phyloP scores from a whole-genome alignment of 305 asterid genomes.

The Ilex paraguariensis region DNA sequence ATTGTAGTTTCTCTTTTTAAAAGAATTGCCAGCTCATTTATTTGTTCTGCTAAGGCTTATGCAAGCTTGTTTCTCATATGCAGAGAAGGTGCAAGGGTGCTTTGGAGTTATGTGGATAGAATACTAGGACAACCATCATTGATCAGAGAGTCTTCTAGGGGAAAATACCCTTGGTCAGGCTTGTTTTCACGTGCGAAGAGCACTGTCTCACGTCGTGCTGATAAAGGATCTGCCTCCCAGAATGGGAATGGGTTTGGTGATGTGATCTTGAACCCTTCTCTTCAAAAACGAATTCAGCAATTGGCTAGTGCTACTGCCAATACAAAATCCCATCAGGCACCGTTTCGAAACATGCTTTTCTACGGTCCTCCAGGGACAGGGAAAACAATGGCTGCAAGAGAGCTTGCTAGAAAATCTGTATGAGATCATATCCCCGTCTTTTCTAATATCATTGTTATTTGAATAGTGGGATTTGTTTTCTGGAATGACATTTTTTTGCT shows the following conservation, averaged over 20 bases:
- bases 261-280: constrained; percentile 86
- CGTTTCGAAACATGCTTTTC: constrained; percentile 91
- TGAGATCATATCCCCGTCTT: constrained; percentile 18
- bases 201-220: constrained; percentile 36
- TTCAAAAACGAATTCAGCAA: constrained; percentile 79
- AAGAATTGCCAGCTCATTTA: too few species aligned
- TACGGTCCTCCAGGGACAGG: constrained; percentile 99
- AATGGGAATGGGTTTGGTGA: constrained; percentile 74
- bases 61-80: constrained; percentile 24
- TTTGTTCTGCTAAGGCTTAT: neutral
- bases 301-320: constrained; percentile 84
- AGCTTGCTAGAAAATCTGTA: constrained; percentile 96
- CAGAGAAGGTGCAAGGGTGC: constrained; percentile 97
- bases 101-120: constrained; percentile 97
- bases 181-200: constrained; percentile 46
- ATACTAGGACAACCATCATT: constrained; percentile 95
- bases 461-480: too few species aligned
- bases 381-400: constrained; percentile 98
- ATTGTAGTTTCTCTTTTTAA: too few species aligned
- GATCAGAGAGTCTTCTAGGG: constrained; percentile 94
- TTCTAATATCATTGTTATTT: too few species aligned
- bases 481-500: too few species aligned
- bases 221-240: constrained; percentile 34
- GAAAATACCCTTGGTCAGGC: constrained; percentile 98
- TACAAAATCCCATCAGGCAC: constrained; percentile 93